Conservation (phyloP, 768 basidiomycete genomes). For the Rhodotorula taiwanensis region DNA sequence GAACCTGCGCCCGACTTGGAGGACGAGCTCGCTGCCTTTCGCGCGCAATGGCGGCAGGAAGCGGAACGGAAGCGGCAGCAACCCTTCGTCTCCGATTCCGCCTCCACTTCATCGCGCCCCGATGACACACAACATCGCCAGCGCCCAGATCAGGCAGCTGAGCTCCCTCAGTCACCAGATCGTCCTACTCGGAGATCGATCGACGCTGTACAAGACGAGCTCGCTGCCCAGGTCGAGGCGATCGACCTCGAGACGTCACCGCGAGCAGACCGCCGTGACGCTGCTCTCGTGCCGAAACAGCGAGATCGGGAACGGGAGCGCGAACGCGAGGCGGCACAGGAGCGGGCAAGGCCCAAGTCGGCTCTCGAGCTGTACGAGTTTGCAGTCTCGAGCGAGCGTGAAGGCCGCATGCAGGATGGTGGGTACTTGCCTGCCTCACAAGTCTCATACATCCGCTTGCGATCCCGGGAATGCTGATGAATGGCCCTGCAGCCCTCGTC, state of each 20-base stretch:
- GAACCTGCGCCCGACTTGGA: constrained; percentile 5
- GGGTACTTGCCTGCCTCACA: neutral
- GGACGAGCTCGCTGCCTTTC: constrained; percentile 26
- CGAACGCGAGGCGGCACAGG: neutral
- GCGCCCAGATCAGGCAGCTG: neutral
- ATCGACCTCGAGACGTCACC: neutral
- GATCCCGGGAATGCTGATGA: neutral
- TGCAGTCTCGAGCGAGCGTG: constrained; percentile 34
- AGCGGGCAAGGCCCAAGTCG: constrained; percentile 9
- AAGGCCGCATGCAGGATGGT: constrained; percentile 38
- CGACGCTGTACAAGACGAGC: neutral
- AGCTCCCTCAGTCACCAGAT: neutral
- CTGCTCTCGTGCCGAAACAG: neutral
- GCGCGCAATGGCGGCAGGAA: constrained; percentile 15
- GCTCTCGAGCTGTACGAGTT: constrained; percentile 37
- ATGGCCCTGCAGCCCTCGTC: constrained; percentile 13
- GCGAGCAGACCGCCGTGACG: neutral
- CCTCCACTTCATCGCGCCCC: constrained; percentile 8
- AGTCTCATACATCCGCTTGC: neutral
- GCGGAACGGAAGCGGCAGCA: neutral
- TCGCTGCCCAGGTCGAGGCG: neutral
- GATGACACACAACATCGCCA: neutral
- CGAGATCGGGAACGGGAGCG: constrained; percentile 18
- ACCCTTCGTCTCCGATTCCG: neutral
- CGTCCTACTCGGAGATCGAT: neutral